These are phyloP conservation scores for Tulasnella sp. DNA, from an alignment of 768 basidiomycete species.

Conservation along the genomic window DNA sequence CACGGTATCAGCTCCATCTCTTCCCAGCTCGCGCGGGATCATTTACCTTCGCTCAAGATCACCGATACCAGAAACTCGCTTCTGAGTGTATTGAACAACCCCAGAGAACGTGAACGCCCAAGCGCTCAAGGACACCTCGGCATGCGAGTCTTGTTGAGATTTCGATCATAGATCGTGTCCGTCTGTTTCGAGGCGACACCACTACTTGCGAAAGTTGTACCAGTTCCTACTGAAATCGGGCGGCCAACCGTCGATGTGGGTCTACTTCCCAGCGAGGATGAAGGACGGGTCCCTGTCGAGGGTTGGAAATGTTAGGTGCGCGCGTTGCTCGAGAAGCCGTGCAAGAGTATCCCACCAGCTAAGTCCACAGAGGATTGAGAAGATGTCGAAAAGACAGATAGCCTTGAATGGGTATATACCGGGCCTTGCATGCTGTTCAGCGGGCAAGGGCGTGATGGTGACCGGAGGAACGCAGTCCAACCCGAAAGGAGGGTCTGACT, in stretches of 20 bases:
- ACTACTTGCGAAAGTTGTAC: background rate
- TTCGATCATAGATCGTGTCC: conserved; percentile 75
- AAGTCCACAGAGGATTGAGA: conserved; percentile 34
- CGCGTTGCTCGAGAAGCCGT: background rate
- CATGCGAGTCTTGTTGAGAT: conserved; percentile 76
- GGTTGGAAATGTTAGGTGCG: background rate
- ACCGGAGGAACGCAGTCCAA: background rate
- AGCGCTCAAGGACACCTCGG: conserved; percentile 71
- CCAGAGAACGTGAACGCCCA: conserved; percentile 91
- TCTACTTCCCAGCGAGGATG: conserved; percentile 7
- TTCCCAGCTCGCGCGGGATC: background rate
- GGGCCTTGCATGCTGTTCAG: conserved; percentile 12
- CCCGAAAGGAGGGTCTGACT: background rate
- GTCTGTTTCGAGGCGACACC: conserved; percentile 40
- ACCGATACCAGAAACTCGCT: conserved; percentile 86
- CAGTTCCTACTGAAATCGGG: conserved; percentile 19
- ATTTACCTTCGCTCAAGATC: conserved; percentile 86
- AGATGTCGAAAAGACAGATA: conserved; percentile 26
- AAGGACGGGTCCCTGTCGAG: background rate
- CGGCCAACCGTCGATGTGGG: conserved; percentile 19
- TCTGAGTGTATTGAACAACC: conserved; percentile 92
- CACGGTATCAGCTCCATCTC: background rate
- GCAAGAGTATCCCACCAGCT: background rate
- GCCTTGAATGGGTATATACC: conserved; percentile 22
- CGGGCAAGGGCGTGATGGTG: background rate